Conservation (phyloP, 495 filamentous ascomycete species). For the Oidiodendron maius region DNA sequence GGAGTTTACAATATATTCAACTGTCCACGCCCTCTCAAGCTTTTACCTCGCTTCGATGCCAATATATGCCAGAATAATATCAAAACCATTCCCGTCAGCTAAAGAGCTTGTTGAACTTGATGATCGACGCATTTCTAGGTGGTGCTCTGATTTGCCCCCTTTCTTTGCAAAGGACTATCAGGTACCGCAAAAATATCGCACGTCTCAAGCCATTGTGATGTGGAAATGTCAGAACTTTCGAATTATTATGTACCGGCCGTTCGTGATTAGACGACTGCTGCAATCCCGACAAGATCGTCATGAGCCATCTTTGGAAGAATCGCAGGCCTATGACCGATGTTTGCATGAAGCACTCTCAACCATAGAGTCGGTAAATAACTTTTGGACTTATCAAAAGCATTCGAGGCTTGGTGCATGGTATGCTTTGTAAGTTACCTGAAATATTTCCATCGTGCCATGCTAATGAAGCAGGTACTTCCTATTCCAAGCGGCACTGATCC, state of each 20-base stretch:
- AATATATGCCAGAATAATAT: constrained; percentile 6
- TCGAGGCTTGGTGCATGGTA: constrained; percentile 2
- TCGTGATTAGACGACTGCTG: constrained; percentile 33
- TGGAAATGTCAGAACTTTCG: constrained; percentile 47
- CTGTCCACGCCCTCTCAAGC: background rate
- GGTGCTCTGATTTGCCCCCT: constrained; percentile 27
- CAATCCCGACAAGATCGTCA: background rate
- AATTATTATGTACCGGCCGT: constrained; percentile 46
- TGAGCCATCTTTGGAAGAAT: background rate
- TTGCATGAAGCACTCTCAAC: background rate
- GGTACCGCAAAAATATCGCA: constrained; percentile 30
- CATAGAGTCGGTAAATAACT: background rate
- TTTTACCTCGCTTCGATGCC: background rate
- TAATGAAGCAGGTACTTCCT: no score
- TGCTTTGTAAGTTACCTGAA: constrained; percentile 2
- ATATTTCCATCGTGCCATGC: background rate
- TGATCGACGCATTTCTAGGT: constrained; percentile 15
- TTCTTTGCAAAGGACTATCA: constrained; percentile 20
- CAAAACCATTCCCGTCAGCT: constrained; percentile 17
- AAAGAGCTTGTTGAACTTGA: constrained; percentile 22
- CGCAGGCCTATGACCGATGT: background rate
- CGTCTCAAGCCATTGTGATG: constrained; percentile 34
- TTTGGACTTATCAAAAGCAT: background rate
- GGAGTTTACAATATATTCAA: background rate
- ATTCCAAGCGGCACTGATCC: constrained; percentile 49